Base-by-base conservation (phyloP, 495 filamentous ascomycete species). In the Neurospora sp. region DNA sequence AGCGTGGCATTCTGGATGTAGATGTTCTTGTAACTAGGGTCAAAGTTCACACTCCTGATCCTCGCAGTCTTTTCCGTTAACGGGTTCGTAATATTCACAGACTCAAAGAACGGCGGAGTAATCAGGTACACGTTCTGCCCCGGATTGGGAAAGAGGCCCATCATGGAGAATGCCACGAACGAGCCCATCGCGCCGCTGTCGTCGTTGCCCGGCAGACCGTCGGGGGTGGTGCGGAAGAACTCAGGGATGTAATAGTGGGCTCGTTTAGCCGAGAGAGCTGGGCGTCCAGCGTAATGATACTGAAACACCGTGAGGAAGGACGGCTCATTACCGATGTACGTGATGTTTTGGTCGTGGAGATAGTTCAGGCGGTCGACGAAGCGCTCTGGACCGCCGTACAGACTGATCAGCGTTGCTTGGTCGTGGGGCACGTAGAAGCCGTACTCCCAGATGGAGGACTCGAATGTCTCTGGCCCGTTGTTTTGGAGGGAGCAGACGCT, bases 111-210 rank as follows among this genome's bases (percentile, higher is more conserved):
- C 0, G 89, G 89, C 5, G 89, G 83, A 8, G 82, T 91, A 70
- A 93, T 91, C 8, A 94, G 83, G 72, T 94, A 93, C 0, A 93
- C 90, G 75, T 93, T 81, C 76, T 93, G 91, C 6, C 91, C 92
- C 1, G 90, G 88, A 35, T 92, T 90, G 0, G 92, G 92, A 80
- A 91, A 94, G 0, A 93, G 79, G 3, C 92, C 92, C 78, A 92
- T 87, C 90, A 92, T 92, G 69, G 87, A 85, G 22, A 93, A 86
- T 2, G 88, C 89, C 1, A 89, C 81, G 73, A 93, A 93, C 4
- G 88, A 87, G 14, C 90, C 91, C 90, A 92, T 91, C 0, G 90
- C 90, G 6, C 91, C 91, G 65, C 85, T 87, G 76, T 93, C 91
- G 71, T 93, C 90, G 77, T 93, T 93, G 0, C 90, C 90, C 0